Evolutionary conservation across 2,329 filamentous ascomycete species (phyloP).

Genomic region (Pseudogymnoascus sp.): DNA sequence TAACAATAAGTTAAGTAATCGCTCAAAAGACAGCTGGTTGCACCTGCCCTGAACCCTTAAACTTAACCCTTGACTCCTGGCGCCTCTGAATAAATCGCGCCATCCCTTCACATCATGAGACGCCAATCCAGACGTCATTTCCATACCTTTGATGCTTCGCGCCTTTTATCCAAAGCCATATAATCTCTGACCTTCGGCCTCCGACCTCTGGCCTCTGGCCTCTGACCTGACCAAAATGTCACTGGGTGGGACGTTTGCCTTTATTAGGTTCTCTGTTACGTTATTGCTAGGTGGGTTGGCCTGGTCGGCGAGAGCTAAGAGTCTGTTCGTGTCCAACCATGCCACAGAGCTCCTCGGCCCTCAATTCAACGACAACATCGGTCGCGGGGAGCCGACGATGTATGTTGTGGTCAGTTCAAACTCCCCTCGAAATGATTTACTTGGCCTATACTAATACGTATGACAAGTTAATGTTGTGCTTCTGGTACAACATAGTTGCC

Average conservation of each 20-base stretch:
- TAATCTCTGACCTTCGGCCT: not conserved
- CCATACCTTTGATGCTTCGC: not conserved
- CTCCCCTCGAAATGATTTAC: not conserved
- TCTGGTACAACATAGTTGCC: not conserved
- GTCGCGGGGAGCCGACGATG: not conserved
- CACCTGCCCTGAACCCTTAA: not conserved
- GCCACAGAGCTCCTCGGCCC: not conserved
- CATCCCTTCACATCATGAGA: not conserved
- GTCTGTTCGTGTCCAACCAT: not conserved
- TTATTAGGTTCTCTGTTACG: not conserved
- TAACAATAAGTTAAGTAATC: not conserved
- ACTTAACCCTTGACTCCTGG: not conserved
- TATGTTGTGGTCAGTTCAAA: not conserved
- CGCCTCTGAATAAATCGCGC: not conserved
- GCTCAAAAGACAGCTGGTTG: not conserved
- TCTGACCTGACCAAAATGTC: not conserved
- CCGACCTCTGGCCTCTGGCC: not conserved
- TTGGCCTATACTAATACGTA: not conserved
- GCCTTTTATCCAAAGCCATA: not conserved
- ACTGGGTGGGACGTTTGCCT: not conserved
- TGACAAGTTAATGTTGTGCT: not conserved
- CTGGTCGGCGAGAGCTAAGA: not conserved
- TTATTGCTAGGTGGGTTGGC: not conserved
- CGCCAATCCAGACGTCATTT: not conserved
- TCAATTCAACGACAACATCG: not conserved